Conservation (phyloP, 148 eudicot species). For the Gaultheria prostrata region DNA sequence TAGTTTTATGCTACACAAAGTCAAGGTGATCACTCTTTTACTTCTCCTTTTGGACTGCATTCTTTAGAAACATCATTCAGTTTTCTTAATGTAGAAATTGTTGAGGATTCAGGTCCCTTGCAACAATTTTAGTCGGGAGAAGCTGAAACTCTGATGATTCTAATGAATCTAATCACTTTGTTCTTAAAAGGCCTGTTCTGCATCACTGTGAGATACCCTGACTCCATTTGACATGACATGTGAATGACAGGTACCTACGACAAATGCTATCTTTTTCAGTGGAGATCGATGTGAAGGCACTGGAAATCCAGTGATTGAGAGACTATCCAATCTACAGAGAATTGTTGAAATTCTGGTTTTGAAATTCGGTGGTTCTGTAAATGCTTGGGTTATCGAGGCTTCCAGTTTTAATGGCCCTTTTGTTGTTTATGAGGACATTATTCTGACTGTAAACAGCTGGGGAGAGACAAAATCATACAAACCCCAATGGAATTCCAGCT, state of each 20-base stretch:
- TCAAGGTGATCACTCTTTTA: neutral
- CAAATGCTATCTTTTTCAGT: constrained; percentile 75
- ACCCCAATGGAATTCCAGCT: constrained; percentile 63
- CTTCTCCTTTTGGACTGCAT: neutral
- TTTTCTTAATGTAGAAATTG: neutral
- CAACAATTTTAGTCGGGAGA: no score
- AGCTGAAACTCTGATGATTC: constrained; percentile 4
- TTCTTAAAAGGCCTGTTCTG: neutral
- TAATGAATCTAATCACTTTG: neutral
- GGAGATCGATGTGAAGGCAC: constrained; percentile 86
- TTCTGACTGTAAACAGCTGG: constrained; percentile 49
- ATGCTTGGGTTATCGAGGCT: constrained; percentile 88
- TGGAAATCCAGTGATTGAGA: constrained; percentile 75
- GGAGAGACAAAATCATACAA: constrained; percentile 81
- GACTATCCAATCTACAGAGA: constrained; percentile 55
- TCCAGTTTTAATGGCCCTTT: constrained; percentile 81
- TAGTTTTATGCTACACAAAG: neutral
- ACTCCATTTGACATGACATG: neutral
- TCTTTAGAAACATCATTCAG: neutral
- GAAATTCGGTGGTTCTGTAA: constrained; percentile 59
- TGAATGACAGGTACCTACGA: constrained; percentile 59
- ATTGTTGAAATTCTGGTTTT: constrained; percentile 66
- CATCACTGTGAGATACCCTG: neutral
- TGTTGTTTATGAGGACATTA: constrained; percentile 67
- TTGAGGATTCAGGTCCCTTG: neutral